Evolutionary conservation across 768 basidiomycete genomes (phyloP).

Genomic region (Naganishia antarctica): DNA sequence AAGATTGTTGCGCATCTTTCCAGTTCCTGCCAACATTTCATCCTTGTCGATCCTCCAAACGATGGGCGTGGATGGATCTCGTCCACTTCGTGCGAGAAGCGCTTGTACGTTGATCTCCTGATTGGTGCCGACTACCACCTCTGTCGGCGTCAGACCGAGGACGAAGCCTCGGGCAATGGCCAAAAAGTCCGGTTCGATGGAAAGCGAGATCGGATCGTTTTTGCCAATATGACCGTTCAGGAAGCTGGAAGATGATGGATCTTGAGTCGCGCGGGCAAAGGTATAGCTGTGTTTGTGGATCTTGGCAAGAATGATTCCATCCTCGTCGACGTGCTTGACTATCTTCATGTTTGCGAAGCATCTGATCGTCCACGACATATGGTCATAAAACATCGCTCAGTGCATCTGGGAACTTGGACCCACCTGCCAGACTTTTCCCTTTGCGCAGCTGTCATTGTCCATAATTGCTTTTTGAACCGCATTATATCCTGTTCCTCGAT

Average conservation of each 20-base stretch:
- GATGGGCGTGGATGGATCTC: conserved; percentile 28
- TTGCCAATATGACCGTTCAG: conserved; percentile 71
- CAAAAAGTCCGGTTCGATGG: conserved; percentile 78
- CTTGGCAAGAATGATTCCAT: conserved; percentile 54
- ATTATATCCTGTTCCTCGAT: conserved; percentile 81
- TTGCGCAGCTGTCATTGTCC: conserved; percentile 79
- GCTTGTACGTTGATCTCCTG: conserved; percentile 61
- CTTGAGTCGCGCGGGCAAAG: conserved; percentile 52
- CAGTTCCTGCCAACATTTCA: conserved; percentile 80
- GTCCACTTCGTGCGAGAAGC: conserved; percentile 52
- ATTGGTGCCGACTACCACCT: conserved; percentile 75
- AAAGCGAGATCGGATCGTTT: conserved; percentile 80
- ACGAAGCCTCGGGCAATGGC: conserved; percentile 81
- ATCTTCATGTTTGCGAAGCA: conserved; percentile 80
- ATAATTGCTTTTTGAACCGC: conserved; percentile 82
- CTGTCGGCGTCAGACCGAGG: conserved; percentile 60
- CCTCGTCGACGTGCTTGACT: conserved; percentile 49
- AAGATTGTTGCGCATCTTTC: conserved; percentile 81
- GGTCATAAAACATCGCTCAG: no score
- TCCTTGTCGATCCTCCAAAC: conserved; percentile 90
- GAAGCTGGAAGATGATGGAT: conserved; percentile 50
- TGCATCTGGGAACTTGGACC: conserved; percentile 27
- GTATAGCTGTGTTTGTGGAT: conserved; percentile 76
- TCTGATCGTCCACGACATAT: conserved; percentile 35
- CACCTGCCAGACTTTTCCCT: conserved; percentile 70